These are phyloP conservation scores for Globisporangium echinulatum DNA, from an alignment of 352 stramenopile genomes.

Conservation along the genomic window DNA sequence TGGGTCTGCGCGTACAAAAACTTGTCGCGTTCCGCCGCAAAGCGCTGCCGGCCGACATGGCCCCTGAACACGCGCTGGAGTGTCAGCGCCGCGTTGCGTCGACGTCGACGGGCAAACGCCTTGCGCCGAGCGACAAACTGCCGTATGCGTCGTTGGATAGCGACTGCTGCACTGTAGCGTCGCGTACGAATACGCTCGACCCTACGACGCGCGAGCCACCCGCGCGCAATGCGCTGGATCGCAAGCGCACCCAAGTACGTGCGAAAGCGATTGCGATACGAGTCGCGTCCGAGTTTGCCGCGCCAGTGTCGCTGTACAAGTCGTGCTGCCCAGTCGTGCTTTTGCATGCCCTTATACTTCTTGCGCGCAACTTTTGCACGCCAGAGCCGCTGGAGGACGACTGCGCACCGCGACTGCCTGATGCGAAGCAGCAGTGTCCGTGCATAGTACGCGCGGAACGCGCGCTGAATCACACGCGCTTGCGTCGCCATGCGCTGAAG, in stretches of 20 bases:
- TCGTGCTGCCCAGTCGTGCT: conserved; percentile 86
- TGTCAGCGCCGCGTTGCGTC: conserved; percentile 52
- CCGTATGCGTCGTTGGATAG: conserved; percentile 81
- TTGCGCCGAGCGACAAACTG: conserved; percentile 45
- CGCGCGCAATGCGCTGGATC: conserved; percentile 86
- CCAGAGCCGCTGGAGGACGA: conserved; percentile 86
- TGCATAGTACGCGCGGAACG: conserved; percentile 85
- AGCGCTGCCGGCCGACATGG: conserved; percentile 72
- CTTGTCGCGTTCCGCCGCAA: conserved; percentile 86
- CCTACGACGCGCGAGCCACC: conserved; percentile 48
- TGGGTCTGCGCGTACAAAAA: conserved; percentile 93
- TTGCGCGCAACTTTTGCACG: conserved; percentile 74
- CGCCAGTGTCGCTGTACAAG: conserved; percentile 90
- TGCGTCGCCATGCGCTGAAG: conserved; percentile 83
- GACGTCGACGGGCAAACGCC: conserved; percentile 38
- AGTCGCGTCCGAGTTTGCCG: conserved; percentile 82
- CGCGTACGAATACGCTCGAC: conserved; percentile 49
- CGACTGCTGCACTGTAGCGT: conserved; percentile 46
- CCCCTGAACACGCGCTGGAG: conserved; percentile 90
- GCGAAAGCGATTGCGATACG: conserved; percentile 65
- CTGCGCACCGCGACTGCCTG: conserved; percentile 63
- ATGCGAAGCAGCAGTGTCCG: conserved; percentile 75
- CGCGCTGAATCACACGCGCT: conserved; percentile 85
- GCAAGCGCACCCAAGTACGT: conserved; percentile 74
- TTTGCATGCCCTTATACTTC: conserved; percentile 70